A percentile compares a stretch with the other conserved stretches of the same genome.
phyloP scores from a whole-genome alignment of 495 filamentous ascomycete genomes.

The Tuber calosporum region DNA sequence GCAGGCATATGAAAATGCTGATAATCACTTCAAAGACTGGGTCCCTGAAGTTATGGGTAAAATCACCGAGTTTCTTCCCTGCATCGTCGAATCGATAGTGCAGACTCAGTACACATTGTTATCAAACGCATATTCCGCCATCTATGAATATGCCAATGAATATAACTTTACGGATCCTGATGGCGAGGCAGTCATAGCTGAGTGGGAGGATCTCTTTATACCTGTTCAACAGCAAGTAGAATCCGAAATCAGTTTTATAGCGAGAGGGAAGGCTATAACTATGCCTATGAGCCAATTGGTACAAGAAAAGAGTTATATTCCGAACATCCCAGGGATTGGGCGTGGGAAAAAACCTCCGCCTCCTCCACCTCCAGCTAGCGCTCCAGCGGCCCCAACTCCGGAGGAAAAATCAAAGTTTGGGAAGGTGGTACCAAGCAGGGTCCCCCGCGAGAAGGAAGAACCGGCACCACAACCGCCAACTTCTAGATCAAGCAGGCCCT shows the following conservation, averaged over 20 bases:
- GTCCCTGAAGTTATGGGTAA: conserved; percentile 70
- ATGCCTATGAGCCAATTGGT: conserved; percentile 49
- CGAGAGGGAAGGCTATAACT: conserved; percentile 67
- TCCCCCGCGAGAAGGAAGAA: conserved; percentile 7
- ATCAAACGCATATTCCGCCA: conserved; percentile 73
- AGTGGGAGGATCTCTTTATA: conserved; percentile 61
- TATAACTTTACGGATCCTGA: conserved; percentile 57
- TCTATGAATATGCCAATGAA: conserved; percentile 70
- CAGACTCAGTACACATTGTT: conserved; percentile 77
- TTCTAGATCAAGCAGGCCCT: conserved; percentile 2
- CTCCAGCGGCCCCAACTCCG: background rate
- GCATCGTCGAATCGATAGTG: conserved; percentile 64
- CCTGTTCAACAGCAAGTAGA: conserved; percentile 66
- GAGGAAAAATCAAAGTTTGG: background rate
- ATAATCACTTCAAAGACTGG: conserved; percentile 66
- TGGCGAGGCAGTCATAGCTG: conserved; percentile 62
- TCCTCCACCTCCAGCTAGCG: conserved; percentile 26
- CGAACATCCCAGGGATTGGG: conserved; percentile 24
- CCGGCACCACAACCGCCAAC: background rate
- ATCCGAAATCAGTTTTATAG: conserved; percentile 57
- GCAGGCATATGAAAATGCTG: conserved; percentile 74
- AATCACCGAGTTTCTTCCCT: conserved; percentile 71
- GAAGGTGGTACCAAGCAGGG: background rate
- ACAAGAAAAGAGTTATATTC: conserved; percentile 28
- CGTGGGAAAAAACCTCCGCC: conserved; percentile 34